Base-by-base conservation (phyloP, 2,329 filamentous ascomycete species). In the Akanthomyces lecanii region DNA sequence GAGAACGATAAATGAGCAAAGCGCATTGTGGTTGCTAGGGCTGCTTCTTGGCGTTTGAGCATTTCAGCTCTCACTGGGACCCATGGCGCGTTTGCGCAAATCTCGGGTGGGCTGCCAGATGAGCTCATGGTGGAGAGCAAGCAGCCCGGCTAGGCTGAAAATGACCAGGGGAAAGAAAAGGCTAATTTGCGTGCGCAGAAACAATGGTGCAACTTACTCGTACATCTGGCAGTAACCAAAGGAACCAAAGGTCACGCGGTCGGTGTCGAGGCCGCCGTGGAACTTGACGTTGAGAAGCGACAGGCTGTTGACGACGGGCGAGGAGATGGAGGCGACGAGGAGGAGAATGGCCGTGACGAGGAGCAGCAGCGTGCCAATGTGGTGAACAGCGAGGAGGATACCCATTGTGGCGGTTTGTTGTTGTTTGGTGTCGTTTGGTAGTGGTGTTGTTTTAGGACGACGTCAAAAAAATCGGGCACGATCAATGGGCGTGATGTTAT, bases 351-450 rank as follows among this genome's bases (percentile, higher is more conserved):
- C 77, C 50, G 84, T 78, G 42, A 76, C 74, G 63, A 88, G 78
- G 55, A 88, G 77, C 68, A 87, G 72, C 67, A 85, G 80, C 33
- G 82, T 82, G 72, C 84, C 85, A 61, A 86, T 72, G 70, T 85
- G 80, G 73, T 85, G 83, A 66, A 85, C 74, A 67, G 81, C 78
- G 64, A 75, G 76, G 63, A 79, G 80, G 66, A 78, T 66, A 61
- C 78, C 80, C 81, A 83, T 83, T 62, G 58, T 76, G 71, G 67
- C 64, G 53, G 55, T 60, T 30, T 58, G 67, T 47, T 42, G 48
- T 60, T 45, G 57, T 61, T 61, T 33, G 64, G 36, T 57, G 57
- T 56, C 45, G 56, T 58, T 38, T 4, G 33, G 30, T 40, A 50
- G 28, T 55, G 44, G 44, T 36, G 45, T 18, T 63, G 7, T 62